Evolutionary conservation across 108 stramenopile genomes (phyloP), one percentile per base, ranked within the genome.

Genomic region (Thalassiosira profunda): DNA sequence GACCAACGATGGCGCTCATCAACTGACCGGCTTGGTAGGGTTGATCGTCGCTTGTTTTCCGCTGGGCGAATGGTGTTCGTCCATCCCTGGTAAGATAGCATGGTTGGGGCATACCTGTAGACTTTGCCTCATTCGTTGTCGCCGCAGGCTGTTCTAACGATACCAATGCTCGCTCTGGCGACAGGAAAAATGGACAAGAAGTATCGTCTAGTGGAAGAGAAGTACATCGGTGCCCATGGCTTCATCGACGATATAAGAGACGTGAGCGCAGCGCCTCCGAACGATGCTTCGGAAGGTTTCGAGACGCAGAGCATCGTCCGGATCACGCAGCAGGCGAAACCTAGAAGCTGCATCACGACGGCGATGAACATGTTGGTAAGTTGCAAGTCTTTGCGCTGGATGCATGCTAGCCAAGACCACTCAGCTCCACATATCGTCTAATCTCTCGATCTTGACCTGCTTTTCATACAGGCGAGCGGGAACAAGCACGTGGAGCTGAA

Each of bases 291-390:
- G n/a, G 68, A 29, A 41, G 66, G 54, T 11, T 34, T 41, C 33
- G 48, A 52, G 5, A 51, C 71, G 8, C 45, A 52, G 24, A 81
- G 58, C 29, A 84, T 84, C 59, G 76, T 94, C 23, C 57, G 87
- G 36, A 90, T 94, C 29, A 90, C 89, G 51, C 93, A 88, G 38
- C 90, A 94, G 66, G 88, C 87, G 0, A 91, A 91, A 52, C 93
- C 93, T 37, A 63, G 90, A 69, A 91, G 90, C 67, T 94, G 91
- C 70, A 91, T 94, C 43, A 85, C 90, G 1, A 86, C 84, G 42
- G 85, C 90, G 21, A 90, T 91, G 89, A 82, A 66, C 49, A 67
- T 92, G 49, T 80, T 89, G 81, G 91, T 89, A 81, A 74, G 88
- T 80, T 20, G 2, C n/a, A 28, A 24, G 21, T 8, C 31, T n/a